Conservation (phyloP, 208 protist species). For the Crithidia sp. region DNA sequence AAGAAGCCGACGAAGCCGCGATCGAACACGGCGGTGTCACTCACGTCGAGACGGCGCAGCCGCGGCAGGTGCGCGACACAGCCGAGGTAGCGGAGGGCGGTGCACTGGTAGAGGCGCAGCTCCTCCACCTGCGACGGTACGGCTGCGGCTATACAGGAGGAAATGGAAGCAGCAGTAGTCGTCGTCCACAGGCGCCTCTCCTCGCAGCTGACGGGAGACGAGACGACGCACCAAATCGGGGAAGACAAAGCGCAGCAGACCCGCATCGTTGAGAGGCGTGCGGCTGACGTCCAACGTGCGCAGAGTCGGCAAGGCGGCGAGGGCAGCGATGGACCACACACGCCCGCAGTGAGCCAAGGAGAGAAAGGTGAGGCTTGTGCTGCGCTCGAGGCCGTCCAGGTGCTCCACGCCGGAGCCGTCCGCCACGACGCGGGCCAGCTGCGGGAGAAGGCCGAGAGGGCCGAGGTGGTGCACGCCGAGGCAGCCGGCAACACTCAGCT, state of each 20-base stretch:
- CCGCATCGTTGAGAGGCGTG: conserved; percentile 24
- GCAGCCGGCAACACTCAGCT: conserved; percentile 32
- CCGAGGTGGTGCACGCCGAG: conserved; percentile 26
- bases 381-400: conserved; percentile 30
- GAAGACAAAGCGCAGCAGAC: conserved; percentile 34
- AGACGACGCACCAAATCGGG: conserved; percentile 4
- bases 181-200: background rate
- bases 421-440: conserved; percentile 19
- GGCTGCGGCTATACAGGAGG: background rate
- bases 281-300: conserved; percentile 19
- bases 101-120: conserved; percentile 26
- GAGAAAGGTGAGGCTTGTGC: conserved; percentile 8
- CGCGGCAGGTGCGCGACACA: conserved; percentile 33
- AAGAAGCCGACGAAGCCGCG: conserved; percentile 30
- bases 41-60: conserved; percentile 20
- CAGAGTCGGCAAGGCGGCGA: conserved; percentile 19
- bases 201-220: background rate
- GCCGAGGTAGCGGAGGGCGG: conserved; percentile 25
- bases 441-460: conserved; percentile 26
- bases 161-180: background rate
- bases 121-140: conserved; percentile 24
- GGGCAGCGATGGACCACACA: conserved; percentile 22
- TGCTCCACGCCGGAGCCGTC: conserved; percentile 16
- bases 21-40: conserved; percentile 23
- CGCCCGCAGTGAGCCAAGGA: conserved; percentile 25